Conservation (phyloP, 1,284 basidiomycete species). For the Neotropicomus parvogracilis region DNA sequence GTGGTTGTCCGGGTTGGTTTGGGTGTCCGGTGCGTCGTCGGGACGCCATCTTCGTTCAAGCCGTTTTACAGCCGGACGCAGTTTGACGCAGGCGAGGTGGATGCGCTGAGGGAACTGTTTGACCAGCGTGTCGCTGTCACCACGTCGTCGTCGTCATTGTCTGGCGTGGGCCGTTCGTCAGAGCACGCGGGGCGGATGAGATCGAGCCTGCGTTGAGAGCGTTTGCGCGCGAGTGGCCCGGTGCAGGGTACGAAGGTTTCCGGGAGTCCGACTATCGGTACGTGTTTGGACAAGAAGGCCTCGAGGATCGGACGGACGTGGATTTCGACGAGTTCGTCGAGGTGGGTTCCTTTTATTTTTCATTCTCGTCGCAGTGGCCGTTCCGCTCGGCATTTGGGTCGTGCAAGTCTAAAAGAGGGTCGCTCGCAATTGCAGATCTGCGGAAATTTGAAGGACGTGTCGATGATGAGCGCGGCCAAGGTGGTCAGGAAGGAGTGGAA, state of each 20-base stretch:
- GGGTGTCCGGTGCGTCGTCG: neutral
- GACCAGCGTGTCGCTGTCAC: conserved; percentile 34
- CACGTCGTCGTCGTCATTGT: too few relatives aligned
- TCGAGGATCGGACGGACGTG: conserved; percentile 50
- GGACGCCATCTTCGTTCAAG: conserved; percentile 23
- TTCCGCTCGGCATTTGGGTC: too few relatives aligned
- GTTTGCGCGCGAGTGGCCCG: conserved; percentile 39
- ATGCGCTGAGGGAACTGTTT: conserved; percentile 58
- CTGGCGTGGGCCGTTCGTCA: too few relatives aligned
- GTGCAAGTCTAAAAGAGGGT: too few relatives aligned
- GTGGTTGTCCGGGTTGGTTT: conserved; percentile 24
- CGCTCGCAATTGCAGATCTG: conserved; percentile 56
- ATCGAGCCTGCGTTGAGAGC: conserved; percentile 39
- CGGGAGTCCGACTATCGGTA: conserved; percentile 61
- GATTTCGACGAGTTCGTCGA: conserved; percentile 81
- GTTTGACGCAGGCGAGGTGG: conserved; percentile 70
- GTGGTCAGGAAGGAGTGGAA: conserved; percentile 43
- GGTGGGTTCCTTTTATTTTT: conserved; percentile 43
- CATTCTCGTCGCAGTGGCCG: too few relatives aligned
- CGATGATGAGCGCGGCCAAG: conserved; percentile 48
- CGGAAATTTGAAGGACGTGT: conserved; percentile 77
- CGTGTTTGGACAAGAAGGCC: conserved; percentile 74
- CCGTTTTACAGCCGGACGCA: conserved; percentile 49
- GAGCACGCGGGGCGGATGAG: too few relatives aligned
- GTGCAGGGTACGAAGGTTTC: conserved; percentile 50